These are phyloP conservation scores for Colletotrichum nymphaeae DNA, from an alignment of 2,329 filamentous ascomycete genomes.

Conservation along the genomic window DNA sequence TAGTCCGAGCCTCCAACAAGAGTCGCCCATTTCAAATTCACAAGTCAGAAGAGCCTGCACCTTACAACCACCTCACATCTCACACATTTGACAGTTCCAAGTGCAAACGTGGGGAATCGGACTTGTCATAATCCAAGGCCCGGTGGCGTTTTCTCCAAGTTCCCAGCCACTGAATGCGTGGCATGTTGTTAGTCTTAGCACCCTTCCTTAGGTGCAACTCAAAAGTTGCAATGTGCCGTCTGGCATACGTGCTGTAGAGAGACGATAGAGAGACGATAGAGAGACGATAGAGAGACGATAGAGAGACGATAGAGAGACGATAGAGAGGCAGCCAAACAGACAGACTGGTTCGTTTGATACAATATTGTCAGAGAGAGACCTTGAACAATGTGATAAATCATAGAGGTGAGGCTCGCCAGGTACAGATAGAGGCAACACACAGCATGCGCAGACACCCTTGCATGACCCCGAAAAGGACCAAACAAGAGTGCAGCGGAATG, in stretches of 20 bases:
- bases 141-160: background rate
- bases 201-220: background rate
- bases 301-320: background rate
- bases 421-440: no score
- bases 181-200: background rate
- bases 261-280: background rate
- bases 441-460: background rate
- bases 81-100: background rate
- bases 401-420: background rate
- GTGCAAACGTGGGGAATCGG: background rate
- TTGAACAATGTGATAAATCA: background rate
- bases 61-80: background rate
- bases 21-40: no score
- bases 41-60: background rate
- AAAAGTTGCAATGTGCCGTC: background rate
- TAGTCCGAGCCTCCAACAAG: background rate
- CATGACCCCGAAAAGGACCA: background rate
- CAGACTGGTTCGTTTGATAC: no score
- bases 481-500: conserved; percentile 6
- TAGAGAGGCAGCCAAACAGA: background rate
- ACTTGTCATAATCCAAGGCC: background rate
- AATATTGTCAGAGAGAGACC: background rate
- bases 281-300: background rate
- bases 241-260: background rate
- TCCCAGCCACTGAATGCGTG: background rate